Base-by-base conservation (phyloP, 1,284 basidiomycete species). In the Pterulicium gracile region DNA sequence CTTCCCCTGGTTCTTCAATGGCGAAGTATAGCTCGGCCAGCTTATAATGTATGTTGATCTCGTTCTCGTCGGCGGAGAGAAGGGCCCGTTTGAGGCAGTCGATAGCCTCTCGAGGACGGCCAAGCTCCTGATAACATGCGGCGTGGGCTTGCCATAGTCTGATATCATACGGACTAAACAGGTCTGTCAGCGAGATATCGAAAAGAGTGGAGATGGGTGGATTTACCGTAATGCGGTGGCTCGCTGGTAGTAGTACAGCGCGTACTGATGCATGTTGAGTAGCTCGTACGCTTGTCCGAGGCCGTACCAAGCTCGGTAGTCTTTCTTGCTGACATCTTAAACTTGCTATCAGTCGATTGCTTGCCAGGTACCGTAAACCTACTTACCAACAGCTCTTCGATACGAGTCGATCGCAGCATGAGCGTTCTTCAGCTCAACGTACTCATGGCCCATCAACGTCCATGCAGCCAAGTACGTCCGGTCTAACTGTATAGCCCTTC, bases 401-500 rank as follows among this genome's bases (percentile, higher is more conserved):
- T 98, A 99, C 21, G 93, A 90, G 65, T 98, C 96, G 47, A 98
- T 95, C 1, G 96, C 96, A 2, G 96, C 95, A 69, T 98, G 94
- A 14, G 91, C 91, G 64, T 99, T 98, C 66, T 98, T 98, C 76
- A 98, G 81, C 67, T 98, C 96, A 47, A 98, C 87, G 59, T 92
- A 98, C 63, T 98, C 96, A 63, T 98, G 96, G 0, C 96, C 96
- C 84, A 99, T 92, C 51, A 98, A 65, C n/a, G 95, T 98, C 96
- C 96, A 99, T 3, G 96, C 96, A 2, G 91, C 87, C 18, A 98
- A 73, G 63, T 94, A 98, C 3, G 89, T 92, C 51, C 88, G 77
- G 63, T 99, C 95, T 44, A 99, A 77, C 56, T 94, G 85, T 15
- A 95, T 88, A 5, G 95, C 94, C 49, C 94, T 79, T 54, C 86